These are phyloP conservation scores for Ilex aquifolium DNA, from an alignment of 257 asterid genomes.

Conservation along the genomic window DNA sequence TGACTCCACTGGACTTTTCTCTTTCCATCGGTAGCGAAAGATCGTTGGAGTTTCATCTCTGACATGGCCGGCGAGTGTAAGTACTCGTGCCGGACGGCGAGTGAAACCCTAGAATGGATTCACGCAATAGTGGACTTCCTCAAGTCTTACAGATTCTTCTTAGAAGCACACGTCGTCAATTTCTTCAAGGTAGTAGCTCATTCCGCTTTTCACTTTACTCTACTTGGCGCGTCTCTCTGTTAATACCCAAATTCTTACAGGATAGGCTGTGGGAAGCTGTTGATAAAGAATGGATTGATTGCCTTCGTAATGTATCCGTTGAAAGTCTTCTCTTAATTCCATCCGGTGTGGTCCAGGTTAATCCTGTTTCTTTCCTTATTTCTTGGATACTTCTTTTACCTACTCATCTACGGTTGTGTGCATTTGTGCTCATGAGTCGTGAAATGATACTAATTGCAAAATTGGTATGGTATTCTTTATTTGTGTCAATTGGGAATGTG, in stretches of 20 bases:
- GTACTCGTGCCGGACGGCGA: constrained; percentile 56
- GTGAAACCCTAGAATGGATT: constrained; percentile 75
- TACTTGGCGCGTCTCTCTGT: neutral
- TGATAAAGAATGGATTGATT: constrained; percentile 78
- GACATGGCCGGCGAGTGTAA: constrained; percentile 22
- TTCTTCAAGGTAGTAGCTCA: constrained; percentile 52
- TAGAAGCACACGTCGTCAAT: constrained; percentile 72
- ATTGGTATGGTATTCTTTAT: too few relatives aligned
- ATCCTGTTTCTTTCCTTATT: neutral
- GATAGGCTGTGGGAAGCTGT: constrained; percentile 83
- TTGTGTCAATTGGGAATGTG: too few relatives aligned
- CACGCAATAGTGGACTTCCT: constrained; percentile 59
- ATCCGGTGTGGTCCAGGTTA: constrained; percentile 43
- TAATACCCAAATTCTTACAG: constrained; percentile 22
- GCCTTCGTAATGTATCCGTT: constrained; percentile 54
- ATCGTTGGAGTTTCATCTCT: constrained; percentile 9
- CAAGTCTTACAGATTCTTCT: constrained; percentile 53
- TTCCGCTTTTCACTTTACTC: neutral
- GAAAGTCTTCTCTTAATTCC: constrained; percentile 61
- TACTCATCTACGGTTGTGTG: too few relatives aligned
- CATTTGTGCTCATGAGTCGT: too few relatives aligned
- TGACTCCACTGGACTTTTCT: too few relatives aligned
- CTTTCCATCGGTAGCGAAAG: too few relatives aligned
- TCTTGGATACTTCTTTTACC: too few relatives aligned
- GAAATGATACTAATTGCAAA: too few relatives aligned